A percentile compares a stretch with the other conserved stretches of the same genome.
phyloP scores from a whole-genome alignment of 192 early-diverging fungal species.

The Entophlyctis helioformis region DNA sequence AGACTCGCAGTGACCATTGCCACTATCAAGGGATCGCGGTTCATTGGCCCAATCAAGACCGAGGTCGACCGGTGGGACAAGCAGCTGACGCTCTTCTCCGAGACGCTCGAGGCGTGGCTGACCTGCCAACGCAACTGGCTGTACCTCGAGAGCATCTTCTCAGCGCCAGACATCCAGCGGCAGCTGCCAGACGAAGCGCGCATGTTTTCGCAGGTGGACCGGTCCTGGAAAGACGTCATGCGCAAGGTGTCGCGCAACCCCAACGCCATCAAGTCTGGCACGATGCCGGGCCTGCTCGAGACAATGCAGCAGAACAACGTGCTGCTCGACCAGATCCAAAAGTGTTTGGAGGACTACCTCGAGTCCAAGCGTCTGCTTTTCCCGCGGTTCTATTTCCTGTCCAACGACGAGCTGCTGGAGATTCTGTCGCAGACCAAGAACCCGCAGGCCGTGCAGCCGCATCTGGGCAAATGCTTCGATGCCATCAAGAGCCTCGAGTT shows the following conservation, averaged over 20 bases:
- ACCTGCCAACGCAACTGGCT: constrained; percentile 50
- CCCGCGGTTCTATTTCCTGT: constrained; percentile 51
- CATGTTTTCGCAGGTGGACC: constrained; percentile 48
- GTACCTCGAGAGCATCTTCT: constrained; percentile 49
- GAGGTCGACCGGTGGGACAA: constrained; percentile 52
- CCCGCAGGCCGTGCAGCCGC: constrained; percentile 50
- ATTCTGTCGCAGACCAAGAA: constrained; percentile 49
- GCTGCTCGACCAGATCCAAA: constrained; percentile 50
- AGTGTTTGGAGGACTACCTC: constrained; percentile 50
- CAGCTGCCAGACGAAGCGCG: constrained; percentile 50
- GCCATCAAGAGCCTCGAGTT: constrained; percentile 49
- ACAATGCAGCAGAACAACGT: constrained; percentile 46
- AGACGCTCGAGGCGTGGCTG: constrained; percentile 46
- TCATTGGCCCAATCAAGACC: constrained; percentile 45
- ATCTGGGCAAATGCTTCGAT: constrained; percentile 50
- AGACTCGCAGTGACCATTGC: constrained; percentile 50
- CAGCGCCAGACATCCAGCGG: constrained; percentile 49
- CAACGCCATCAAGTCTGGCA: constrained; percentile 49
- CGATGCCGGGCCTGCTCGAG: constrained; percentile 40
- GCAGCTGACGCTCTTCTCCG: constrained; percentile 36
- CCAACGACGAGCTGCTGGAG: constrained; percentile 49
- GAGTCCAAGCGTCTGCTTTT: constrained; percentile 47
- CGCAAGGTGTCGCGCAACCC: constrained; percentile 41
- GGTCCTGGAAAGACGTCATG: constrained; percentile 52
- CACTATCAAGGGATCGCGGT: constrained; percentile 42